Evolutionary conservation across 495 filamentous ascomycete genomes (phyloP), one percentile per base, ranked within the genome.

Genomic region (Hyaloscypha hepaticicola): DNA sequence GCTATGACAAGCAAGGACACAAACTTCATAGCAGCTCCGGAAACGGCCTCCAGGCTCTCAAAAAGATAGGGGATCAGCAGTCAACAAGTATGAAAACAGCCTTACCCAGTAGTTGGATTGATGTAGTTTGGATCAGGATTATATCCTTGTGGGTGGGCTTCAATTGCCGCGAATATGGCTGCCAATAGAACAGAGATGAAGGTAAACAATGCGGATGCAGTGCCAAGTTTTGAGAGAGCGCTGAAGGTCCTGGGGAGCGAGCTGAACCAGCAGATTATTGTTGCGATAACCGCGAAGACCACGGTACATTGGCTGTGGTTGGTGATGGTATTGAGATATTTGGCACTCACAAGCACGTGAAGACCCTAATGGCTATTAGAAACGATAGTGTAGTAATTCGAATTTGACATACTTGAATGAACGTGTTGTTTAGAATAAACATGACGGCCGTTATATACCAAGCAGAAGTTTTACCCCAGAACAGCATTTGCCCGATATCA

Each of bases 351-450:
- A 24, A 95, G 82, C 67, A 90, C 88, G 68, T 95, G 91, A 61
- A 96, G 81, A 34, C 84, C 91, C 82, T 87, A 16, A 24, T 27
- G 22, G 11, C 58, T 26, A 5, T 55, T 33, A 29, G 8, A n/a
- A 29, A 29, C 2, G 31, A 24, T 29, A 11, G n/a, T 22, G 3
- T 38, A 21, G 26, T 8, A 2, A 11, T 5, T 21, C 2, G 12
- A 27, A 8, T 12, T 12, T n/a, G 25, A 60, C 64, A 26, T 76
- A 85, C 83, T 73, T 89, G 86, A 66, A 94, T 91, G 74, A 95
- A 93, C 12, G 91, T 96, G 69, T 96, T 96, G 80, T 96, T 96
- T 64, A 95, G 73, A 29, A 96, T 74, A 75, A 96, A 96, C 92
- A 96, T 94, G 69, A 90, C 77, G 2, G 90, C 92, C 0, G 92